A percentile compares a stretch with the other conserved stretches of the same genome.
phyloP scores from a whole-genome alignment of 306 rosid genomes.

The Malus sylvestris region DNA sequence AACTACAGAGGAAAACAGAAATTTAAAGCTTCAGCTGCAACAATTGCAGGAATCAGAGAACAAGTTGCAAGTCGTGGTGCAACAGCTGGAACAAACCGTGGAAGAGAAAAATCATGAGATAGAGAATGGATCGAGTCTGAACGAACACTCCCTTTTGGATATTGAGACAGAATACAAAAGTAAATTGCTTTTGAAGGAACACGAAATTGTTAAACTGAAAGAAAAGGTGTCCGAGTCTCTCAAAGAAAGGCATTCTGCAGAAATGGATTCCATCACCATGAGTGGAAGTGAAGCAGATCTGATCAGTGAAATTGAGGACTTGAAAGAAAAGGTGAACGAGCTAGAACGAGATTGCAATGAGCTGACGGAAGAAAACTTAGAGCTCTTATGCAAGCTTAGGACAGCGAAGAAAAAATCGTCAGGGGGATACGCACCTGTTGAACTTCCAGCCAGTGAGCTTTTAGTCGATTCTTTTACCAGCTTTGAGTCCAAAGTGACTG shows the following conservation, averaged over 20 bases:
- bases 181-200: conserved; percentile 39
- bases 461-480: conserved; percentile 29
- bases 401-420: conserved; percentile 43
- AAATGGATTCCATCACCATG: conserved; percentile 29
- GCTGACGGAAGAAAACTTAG: conserved; percentile 90
- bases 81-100: conserved; percentile 49
- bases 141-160: conserved; percentile 27
- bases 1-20: conserved; percentile 43
- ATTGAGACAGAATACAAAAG: conserved; percentile 39
- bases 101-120: conserved; percentile 43
- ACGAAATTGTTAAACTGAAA: conserved; percentile 41
- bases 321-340: conserved; percentile 77
- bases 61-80: conserved; percentile 42
- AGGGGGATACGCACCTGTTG: conserved; percentile 23
- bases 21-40: conserved; percentile 37
- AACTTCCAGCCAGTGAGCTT: conserved; percentile 26
- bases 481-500: conserved; percentile 43
- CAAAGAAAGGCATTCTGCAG: conserved; percentile 27
- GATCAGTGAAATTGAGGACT: conserved; percentile 45
- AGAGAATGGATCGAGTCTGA: conserved; percentile 28
- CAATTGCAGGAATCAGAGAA: conserved; percentile 62
- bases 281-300: conserved; percentile 41
- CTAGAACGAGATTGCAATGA: conserved; percentile 91
- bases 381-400: conserved; percentile 78
- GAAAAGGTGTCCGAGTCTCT: conserved; percentile 38